phyloP scores from a whole-genome alignment of 2,329 filamentous ascomycete species.

The Cladophialophora yegresii region DNA sequence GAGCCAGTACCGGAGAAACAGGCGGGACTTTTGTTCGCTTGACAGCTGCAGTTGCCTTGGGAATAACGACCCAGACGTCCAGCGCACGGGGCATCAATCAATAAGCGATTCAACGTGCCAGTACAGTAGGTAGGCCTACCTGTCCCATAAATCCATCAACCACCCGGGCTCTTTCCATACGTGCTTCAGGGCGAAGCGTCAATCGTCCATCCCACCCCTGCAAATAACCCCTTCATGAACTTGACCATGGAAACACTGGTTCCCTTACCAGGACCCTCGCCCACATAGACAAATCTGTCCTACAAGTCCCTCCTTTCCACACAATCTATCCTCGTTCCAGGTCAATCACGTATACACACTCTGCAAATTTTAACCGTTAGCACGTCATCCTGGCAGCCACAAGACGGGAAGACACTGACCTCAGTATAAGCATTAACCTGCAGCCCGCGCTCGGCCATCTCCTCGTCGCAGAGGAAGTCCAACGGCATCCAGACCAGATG shows the following conservation, averaged over 20 bases:
- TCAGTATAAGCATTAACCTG: slow-evolving; percentile 85
- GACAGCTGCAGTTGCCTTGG: not conserved
- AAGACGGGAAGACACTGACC: slow-evolving; percentile 66
- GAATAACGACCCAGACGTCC: not conserved
- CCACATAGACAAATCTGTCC: not conserved
- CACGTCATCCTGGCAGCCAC: not conserved
- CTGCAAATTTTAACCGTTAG: slow-evolving; percentile 15
- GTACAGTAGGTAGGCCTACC: not conserved
- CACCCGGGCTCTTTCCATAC: not conserved
- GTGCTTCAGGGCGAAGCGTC: not conserved
- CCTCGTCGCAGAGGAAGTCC: slow-evolving; percentile 76
- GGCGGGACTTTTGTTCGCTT: slow-evolving; percentile 15
- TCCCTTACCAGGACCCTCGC: not conserved
- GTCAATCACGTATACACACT: slow-evolving; percentile 27
- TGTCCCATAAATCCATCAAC: not conserved
- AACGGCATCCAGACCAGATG: slow-evolving; percentile 97
- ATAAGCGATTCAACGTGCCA: not conserved
- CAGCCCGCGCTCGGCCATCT: slow-evolving; percentile 87
- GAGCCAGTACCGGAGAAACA: slow-evolving; percentile 8
- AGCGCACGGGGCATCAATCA: not conserved
- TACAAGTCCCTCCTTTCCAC: not conserved
- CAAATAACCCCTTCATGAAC: not conserved
- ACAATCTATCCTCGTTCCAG: not conserved
- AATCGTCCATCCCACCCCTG: not conserved
- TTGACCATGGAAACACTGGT: not conserved